phyloP scores from a whole-genome alignment of 805 yeast species.

The Scheffersomyces stipitis region DNA sequence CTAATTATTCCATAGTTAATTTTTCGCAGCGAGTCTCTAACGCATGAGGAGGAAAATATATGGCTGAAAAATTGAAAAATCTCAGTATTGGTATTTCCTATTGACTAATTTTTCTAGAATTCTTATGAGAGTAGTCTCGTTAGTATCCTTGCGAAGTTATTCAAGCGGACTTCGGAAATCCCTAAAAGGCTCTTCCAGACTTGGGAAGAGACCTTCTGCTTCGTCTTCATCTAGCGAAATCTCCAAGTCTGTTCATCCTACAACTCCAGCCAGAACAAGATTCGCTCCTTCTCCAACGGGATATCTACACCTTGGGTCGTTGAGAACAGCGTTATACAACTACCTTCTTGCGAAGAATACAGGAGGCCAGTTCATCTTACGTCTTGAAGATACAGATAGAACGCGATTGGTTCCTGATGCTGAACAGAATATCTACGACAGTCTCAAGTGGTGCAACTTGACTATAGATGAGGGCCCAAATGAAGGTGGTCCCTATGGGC shows the following conservation, averaged over 20 bases:
- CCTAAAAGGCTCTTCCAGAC: background rate
- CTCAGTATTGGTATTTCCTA: too few species aligned
- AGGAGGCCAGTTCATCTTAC: slow-evolving; percentile 73
- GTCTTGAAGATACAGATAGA: slow-evolving; percentile 94
- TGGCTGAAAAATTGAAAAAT: too few species aligned
- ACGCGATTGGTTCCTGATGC: slow-evolving; percentile 78
- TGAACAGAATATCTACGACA: slow-evolving; percentile 72
- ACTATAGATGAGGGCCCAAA: slow-evolving; percentile 80
- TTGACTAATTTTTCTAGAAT: too few species aligned
- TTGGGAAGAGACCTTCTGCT: background rate
- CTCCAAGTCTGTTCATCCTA: slow-evolving; percentile 37
- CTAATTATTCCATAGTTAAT: too few species aligned
- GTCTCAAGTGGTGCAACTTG: slow-evolving; percentile 76
- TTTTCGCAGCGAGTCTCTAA: too few species aligned
- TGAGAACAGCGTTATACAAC: slow-evolving; percentile 91
- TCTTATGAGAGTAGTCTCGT: too few species aligned
- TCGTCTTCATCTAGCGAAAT: background rate
- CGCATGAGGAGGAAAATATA: too few species aligned
- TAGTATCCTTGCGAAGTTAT: slow-evolving; percentile 3
- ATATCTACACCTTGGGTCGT: slow-evolving; percentile 85
- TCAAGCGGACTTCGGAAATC: background rate
- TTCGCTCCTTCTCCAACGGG: slow-evolving; percentile 99
- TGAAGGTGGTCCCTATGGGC: slow-evolving; percentile 59
- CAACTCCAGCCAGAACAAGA: slow-evolving; percentile 71
- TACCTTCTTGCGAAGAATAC: slow-evolving; percentile 78